phyloP scores from a whole-genome alignment of 257 asterid genomes.

The Salvia rosmarinus region DNA sequence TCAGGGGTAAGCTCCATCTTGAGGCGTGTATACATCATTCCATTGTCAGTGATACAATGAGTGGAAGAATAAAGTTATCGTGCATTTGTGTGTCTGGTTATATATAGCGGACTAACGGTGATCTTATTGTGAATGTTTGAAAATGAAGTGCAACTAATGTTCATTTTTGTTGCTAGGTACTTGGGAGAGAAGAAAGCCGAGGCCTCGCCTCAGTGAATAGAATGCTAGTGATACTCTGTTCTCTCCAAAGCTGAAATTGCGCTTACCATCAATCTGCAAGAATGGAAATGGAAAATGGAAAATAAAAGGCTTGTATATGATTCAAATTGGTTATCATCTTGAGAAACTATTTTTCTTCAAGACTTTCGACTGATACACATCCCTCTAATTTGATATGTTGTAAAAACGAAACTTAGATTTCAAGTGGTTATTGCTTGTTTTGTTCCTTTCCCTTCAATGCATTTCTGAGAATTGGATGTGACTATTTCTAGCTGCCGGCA shows the following conservation, averaged over 20 bases:
- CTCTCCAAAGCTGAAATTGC: background rate
- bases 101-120: background rate
- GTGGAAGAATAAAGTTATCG: background rate
- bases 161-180: slow-evolving; percentile 28
- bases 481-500: background rate
- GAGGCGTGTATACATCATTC: background rate
- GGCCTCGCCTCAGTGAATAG: slow-evolving; percentile 33
- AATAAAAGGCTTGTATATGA: background rate
- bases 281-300: background rate
- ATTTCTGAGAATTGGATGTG: background rate
- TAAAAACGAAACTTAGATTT: background rate
- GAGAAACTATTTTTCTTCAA: background rate
- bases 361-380: no score
- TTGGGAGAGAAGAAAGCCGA: slow-evolving; percentile 40
- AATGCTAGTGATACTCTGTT: background rate
- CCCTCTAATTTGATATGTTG: background rate
- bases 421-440: background rate
- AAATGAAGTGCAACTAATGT: background rate
- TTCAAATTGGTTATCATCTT: background rate
- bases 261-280: background rate
- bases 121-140: background rate
- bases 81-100: background rate
- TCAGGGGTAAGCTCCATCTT: slow-evolving; percentile 62
- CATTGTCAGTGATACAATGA: background rate
- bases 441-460: background rate